A percentile compares a stretch with the other conserved stretches of the same genome.
Evolutionary conservation across 2,329 filamentous ascomycete species (phyloP).

Genomic region (Colletotrichum sp.): DNA sequence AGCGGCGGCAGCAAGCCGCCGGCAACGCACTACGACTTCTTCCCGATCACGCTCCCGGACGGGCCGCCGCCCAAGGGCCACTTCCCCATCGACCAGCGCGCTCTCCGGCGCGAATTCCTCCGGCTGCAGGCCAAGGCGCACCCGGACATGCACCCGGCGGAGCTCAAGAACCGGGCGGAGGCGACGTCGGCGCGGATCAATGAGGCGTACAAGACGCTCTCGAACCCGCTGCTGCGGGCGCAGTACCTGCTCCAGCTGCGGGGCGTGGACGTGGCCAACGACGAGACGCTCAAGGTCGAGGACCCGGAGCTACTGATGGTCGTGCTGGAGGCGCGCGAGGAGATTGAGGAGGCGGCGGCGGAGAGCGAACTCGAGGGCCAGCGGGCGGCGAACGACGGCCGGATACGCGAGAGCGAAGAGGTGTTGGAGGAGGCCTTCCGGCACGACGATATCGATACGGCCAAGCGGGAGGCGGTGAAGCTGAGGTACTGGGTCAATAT

Average conservation of each 20-base stretch:
- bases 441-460: constrained; percentile 66
- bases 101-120: constrained; percentile 84
- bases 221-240: constrained; percentile 79
- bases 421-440: constrained; percentile 69
- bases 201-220: constrained; percentile 86
- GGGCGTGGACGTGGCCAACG: constrained; percentile 78
- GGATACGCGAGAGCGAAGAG: constrained; percentile 68
- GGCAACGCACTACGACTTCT: constrained; percentile 82
- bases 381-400: constrained; percentile 67
- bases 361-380: constrained; percentile 69
- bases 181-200: constrained; percentile 84
- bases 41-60: constrained; percentile 75
- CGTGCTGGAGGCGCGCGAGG: constrained; percentile 80
- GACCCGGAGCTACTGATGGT: constrained; percentile 74
- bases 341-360: constrained; percentile 70
- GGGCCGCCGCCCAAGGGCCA: constrained; percentile 80
- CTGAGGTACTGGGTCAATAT: constrained; percentile 93
- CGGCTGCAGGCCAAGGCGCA: constrained; percentile 79
- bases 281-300: constrained; percentile 75
- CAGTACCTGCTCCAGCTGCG: constrained; percentile 82
- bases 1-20: constrained; percentile 14
- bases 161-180: constrained; percentile 68
- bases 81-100: constrained; percentile 74
- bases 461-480: constrained; percentile 74
- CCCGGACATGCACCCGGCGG: constrained; percentile 68